These are phyloP conservation scores for Trichoderma brevicompactum DNA, from an alignment of 2,329 filamentous ascomycete species.

Conservation along the genomic window DNA sequence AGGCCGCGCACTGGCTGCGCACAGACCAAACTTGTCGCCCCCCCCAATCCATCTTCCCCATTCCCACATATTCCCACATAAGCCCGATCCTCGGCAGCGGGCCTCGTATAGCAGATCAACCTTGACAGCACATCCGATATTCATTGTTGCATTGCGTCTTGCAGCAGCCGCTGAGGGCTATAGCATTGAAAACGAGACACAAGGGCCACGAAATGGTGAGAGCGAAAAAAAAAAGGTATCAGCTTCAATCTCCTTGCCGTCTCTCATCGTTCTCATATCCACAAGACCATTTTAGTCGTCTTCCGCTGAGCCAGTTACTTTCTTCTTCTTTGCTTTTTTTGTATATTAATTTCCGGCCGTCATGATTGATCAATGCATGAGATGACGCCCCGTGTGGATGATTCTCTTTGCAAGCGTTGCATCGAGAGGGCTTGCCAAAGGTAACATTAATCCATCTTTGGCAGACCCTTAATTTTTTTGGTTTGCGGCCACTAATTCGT, in stretches of 20 bases:
- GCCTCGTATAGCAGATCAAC: conserved; percentile 12
- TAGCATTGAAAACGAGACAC: too few species aligned
- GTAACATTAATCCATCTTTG: conserved; percentile 1
- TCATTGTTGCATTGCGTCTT: neutral
- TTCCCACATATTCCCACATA: conserved; percentile 17
- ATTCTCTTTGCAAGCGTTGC: neutral
- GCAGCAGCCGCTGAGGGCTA: neutral
- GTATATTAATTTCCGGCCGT: conserved; percentile 9
- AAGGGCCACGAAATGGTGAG: neutral
- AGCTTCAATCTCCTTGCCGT: neutral
- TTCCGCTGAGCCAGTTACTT: conserved; percentile 1
- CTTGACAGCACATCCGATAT: neutral
- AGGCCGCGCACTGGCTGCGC: neutral
- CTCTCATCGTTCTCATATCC: neutral
- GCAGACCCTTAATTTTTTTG: neutral
- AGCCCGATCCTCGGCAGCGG: neutral
- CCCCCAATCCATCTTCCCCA: neutral
- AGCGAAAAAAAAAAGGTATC: too few species aligned
- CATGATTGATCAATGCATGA: conserved; percentile 10
- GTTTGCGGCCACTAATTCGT: neutral
- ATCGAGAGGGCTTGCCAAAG: conserved; percentile 4
- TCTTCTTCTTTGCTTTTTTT: neutral
- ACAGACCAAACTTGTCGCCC: neutral
- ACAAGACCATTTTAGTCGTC: neutral
- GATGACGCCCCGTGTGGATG: neutral